A percentile compares a stretch with the other conserved stretches of the same genome.
phyloP scores from a whole-genome alignment of 768 basidiomycete genomes.

The Mycena floridula region DNA sequence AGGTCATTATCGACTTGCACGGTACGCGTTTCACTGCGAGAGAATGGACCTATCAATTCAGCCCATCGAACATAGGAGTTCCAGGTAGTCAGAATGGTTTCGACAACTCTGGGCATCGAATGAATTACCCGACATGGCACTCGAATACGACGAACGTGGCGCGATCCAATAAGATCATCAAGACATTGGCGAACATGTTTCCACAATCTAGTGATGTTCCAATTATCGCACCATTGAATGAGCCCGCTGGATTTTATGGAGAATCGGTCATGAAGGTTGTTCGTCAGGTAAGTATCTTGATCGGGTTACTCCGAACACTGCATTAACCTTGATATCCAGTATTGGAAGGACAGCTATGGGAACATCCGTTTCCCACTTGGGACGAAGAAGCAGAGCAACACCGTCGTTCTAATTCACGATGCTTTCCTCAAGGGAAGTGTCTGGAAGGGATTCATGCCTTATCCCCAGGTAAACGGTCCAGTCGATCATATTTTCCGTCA shows the following conservation, averaged over 20 bases:
- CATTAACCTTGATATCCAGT: constrained; percentile 32
- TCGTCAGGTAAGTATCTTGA: constrained; percentile 26
- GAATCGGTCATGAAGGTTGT: constrained; percentile 41
- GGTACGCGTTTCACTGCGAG: constrained; percentile 22
- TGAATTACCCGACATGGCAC: constrained; percentile 66
- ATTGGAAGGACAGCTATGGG: constrained; percentile 69
- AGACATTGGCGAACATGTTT: constrained; percentile 55
- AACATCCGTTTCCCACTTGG: constrained; percentile 46
- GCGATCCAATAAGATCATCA: constrained; percentile 62
- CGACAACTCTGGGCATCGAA: constrained; percentile 74
- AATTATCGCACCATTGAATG: constrained; percentile 72
- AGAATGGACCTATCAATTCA: constrained; percentile 40
- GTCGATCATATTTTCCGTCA: no score
- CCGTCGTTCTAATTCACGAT: constrained; percentile 65
- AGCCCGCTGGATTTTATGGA: constrained; percentile 75
- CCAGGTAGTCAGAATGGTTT: constrained; percentile 74
- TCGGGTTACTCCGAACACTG: not conserved
- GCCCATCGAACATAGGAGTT: constrained; percentile 34
- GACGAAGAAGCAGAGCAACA: constrained; percentile 47
- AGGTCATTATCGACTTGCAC: constrained; percentile 77
- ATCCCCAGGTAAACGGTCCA: no score
- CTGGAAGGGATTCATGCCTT: constrained; percentile 59
- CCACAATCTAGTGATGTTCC: constrained; percentile 50
- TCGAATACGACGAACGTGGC: constrained; percentile 56
- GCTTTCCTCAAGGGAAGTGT: constrained; percentile 72